phyloP scores from a whole-genome alignment of 306 rosid species.

The Potentilla sterilis region DNA sequence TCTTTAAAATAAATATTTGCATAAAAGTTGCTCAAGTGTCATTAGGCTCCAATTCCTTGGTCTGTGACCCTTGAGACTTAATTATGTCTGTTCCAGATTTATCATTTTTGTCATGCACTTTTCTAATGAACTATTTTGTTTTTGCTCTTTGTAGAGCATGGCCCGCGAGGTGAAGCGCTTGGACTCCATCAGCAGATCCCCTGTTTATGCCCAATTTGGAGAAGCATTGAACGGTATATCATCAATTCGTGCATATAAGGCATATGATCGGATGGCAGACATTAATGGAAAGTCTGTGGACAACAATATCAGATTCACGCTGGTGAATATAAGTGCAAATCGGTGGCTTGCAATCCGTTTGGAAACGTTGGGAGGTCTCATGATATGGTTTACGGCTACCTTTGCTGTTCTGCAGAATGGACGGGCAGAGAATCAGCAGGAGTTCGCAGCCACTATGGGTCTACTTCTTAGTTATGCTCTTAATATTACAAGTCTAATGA shows the following conservation, averaged over 20 bases:
- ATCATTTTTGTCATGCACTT: neutral
- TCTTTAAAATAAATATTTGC: neutral
- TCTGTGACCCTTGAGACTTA: neutral
- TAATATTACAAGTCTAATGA: conserved; percentile 75
- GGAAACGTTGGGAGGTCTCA: conserved; percentile 47
- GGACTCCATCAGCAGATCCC: conserved; percentile 91
- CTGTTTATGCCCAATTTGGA: conserved; percentile 94
- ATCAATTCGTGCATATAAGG: conserved; percentile 86
- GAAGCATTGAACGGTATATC: conserved; percentile 91
- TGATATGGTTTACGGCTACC: conserved; percentile 55
- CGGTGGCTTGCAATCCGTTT: conserved; percentile 51
- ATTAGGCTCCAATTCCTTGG: neutral
- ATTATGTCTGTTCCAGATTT: neutral
- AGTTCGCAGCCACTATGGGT: conserved; percentile 55
- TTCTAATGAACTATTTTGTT: conserved; percentile 18
- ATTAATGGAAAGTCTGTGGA: conserved; percentile 58
- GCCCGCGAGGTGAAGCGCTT: conserved; percentile 93
- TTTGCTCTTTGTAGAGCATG: conserved; percentile 59
- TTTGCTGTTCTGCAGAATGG: conserved; percentile 55
- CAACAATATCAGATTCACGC: conserved; percentile 41
- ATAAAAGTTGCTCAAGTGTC: neutral
- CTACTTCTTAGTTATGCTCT: conserved; percentile 73
- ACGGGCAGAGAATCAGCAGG: conserved; percentile 42
- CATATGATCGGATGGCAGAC: conserved; percentile 88
- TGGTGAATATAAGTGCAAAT: conserved; percentile 45